Percentiles rank a stretch among this genome's conserved stretches.
Evolutionary conservation across 1,139 yeast genomes (phyloP).

Genomic region (Diutina sp.): DNA sequence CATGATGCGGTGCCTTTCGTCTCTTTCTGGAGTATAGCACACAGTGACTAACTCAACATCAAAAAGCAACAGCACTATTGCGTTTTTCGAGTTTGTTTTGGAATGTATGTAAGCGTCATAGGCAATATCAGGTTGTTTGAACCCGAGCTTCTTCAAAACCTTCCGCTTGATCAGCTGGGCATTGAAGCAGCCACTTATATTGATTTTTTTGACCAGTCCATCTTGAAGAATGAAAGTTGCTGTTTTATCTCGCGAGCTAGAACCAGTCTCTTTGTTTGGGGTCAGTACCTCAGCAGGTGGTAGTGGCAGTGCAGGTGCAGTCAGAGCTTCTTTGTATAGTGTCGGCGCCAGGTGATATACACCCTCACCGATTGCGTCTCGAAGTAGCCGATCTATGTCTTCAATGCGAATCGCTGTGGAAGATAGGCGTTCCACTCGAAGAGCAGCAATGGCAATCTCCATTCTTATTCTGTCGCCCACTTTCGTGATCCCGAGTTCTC

Average conservation of each 20-base stretch:
- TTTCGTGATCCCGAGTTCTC: constrained; percentile 60
- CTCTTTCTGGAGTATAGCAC: constrained; percentile 62
- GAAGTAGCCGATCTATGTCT: constrained; percentile 15
- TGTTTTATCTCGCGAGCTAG: constrained; percentile 5
- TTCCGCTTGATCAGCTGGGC: constrained; percentile 70
- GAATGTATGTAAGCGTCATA: constrained; percentile 32
- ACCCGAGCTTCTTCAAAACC: constrained; percentile 49
- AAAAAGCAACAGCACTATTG: constrained; percentile 39
- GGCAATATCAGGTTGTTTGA: constrained; percentile 22
- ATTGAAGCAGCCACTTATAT: constrained; percentile 69
- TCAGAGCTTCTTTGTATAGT: background rate
- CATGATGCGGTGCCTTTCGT: constrained; percentile 63
- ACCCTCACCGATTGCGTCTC: constrained; percentile 6
- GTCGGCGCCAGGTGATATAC: background rate
- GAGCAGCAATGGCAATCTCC: constrained; percentile 36
- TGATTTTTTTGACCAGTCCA: constrained; percentile 64
- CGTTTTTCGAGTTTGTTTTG: constrained; percentile 11
- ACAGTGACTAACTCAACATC: constrained; percentile 77
- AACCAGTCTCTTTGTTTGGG: constrained; percentile 3
- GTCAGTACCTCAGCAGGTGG: background rate
- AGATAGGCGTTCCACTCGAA: constrained; percentile 25
- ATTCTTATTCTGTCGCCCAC: constrained; percentile 75
- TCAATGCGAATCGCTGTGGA: constrained; percentile 16
- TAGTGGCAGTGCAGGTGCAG: background rate
- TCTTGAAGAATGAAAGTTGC: constrained; percentile 63